These are phyloP conservation scores for Pulveroboletus sp. DNA, from an alignment of 768 basidiomycete species.

Conservation along the genomic window DNA sequence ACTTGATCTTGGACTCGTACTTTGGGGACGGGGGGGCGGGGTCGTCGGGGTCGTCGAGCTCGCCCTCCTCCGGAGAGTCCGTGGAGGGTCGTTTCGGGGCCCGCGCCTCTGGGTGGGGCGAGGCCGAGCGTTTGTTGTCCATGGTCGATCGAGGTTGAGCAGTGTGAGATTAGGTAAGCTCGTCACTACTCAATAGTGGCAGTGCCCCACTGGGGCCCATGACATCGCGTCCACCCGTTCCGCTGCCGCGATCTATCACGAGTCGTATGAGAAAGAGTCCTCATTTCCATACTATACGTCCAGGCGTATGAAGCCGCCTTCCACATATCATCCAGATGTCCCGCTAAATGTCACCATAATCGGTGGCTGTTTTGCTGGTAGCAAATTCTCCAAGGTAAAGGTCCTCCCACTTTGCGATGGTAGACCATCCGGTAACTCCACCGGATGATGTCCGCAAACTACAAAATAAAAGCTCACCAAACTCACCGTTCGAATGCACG, in stretches of 20 bases:
- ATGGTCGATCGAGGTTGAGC: slow-evolving; percentile 7
- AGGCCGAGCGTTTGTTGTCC: slow-evolving; percentile 52
- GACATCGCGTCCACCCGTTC: no score
- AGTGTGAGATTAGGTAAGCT: no score
- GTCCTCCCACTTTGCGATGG: slow-evolving; percentile 49
- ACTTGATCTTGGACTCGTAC: slow-evolving; percentile 51
- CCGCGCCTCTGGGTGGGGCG: slow-evolving; percentile 48
- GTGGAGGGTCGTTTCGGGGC: slow-evolving; percentile 53
- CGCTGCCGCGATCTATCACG: slow-evolving; percentile 15
- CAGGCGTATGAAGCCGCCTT: slow-evolving; percentile 54
- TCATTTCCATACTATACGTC: slow-evolving; percentile 74
- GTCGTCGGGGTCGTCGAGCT: slow-evolving; percentile 58
- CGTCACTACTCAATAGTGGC: no score
- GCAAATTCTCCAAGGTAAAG: slow-evolving; percentile 52
- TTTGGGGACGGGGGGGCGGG: slow-evolving; percentile 23
- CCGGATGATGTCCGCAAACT: slow-evolving; percentile 5
- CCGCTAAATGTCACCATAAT: slow-evolving; percentile 64
- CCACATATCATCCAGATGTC: slow-evolving; percentile 11
- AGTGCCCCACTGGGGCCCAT: no score
- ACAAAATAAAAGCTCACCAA: slow-evolving; percentile 54
- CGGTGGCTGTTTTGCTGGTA: slow-evolving; percentile 81
- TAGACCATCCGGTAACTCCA: not conserved
- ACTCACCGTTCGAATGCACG: slow-evolving; percentile 58
- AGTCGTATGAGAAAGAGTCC: slow-evolving; percentile 47
- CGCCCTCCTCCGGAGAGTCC: slow-evolving; percentile 76